phyloP scores from a whole-genome alignment of 2,329 filamentous ascomycete genomes.

The Diaporthe sp. region DNA sequence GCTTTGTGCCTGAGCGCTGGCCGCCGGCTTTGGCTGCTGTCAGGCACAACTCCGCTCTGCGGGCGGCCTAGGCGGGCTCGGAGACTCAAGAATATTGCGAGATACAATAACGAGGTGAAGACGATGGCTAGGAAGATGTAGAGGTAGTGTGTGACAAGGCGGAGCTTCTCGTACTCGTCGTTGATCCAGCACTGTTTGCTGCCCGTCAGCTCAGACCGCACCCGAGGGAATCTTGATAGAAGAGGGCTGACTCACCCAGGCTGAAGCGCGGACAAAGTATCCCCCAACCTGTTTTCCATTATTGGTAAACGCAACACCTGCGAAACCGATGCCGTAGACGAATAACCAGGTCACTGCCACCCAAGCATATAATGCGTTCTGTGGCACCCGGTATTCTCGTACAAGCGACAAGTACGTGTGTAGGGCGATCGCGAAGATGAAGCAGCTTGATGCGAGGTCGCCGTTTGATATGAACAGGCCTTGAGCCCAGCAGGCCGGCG shows the following conservation, averaged over 20 bases:
- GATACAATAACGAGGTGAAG: slow-evolving; percentile 49
- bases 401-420: slow-evolving; percentile 68
- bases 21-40: not conserved
- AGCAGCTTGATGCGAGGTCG: slow-evolving; percentile 66
- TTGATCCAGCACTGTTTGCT: slow-evolving; percentile 69
- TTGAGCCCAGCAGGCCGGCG: slow-evolving; percentile 61
- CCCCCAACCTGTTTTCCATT: slow-evolving; percentile 43
- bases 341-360: slow-evolving; percentile 61
- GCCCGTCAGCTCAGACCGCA: not conserved
- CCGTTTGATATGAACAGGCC: slow-evolving; percentile 69
- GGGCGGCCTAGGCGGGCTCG: slow-evolving; percentile 36
- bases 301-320: slow-evolving; percentile 45
- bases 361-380: slow-evolving; percentile 52
- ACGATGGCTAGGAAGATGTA: slow-evolving; percentile 64
- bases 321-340: slow-evolving; percentile 56
- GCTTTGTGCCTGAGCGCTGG: slow-evolving; percentile 15
- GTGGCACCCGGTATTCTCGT: slow-evolving; percentile 57
- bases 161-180: slow-evolving; percentile 58
- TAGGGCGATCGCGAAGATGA: slow-evolving; percentile 66
- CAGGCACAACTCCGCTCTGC: not conserved
- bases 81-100: slow-evolving; percentile 48
- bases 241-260: slow-evolving; percentile 55
- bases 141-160: slow-evolving; percentile 70
- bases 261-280: slow-evolving; percentile 63
- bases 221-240: not conserved